These are phyloP conservation scores for Carex parvula DNA, from an alignment of 176 grass and related monocot genomes.

Conservation along the genomic window DNA sequence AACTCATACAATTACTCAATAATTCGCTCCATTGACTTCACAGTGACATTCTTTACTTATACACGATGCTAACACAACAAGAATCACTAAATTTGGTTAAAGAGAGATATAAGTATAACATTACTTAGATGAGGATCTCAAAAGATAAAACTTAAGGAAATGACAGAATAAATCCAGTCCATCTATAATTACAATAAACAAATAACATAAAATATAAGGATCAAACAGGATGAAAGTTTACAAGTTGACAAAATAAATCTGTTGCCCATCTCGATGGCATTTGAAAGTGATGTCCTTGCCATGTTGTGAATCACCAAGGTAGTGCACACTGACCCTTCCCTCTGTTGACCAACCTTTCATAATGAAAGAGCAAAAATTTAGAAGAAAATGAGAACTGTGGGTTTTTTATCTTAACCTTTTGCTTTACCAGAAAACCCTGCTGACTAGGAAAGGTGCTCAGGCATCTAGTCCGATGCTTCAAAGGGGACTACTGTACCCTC, in stretches of 20 bases:
- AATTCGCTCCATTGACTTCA: too few species aligned
- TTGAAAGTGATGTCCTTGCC: constrained; percentile 95
- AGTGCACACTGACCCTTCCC: constrained; percentile 83
- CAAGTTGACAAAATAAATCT: constrained; percentile 77
- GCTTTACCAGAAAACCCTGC: constrained; percentile 68
- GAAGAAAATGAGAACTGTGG: constrained; percentile 21
- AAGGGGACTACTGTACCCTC: constrained; percentile 55
- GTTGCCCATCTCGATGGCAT: constrained; percentile 75
- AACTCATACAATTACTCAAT: too few species aligned
- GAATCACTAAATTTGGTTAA: too few species aligned
- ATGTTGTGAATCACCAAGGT: constrained; percentile 70
- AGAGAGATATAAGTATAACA: too few species aligned
- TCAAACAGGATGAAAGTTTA: constrained; percentile 90
- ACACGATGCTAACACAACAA: too few species aligned
- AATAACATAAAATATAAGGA: not conserved
- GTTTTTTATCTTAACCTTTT: not conserved
- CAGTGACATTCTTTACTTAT: too few species aligned
- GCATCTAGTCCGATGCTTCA: constrained; percentile 80
- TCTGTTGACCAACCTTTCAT: constrained; percentile 82
- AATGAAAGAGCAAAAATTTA: constrained; percentile 20
- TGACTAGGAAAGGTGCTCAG: constrained; percentile 79
- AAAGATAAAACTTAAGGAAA: not conserved
- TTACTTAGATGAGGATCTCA: not conserved
- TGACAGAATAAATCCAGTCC: not conserved
- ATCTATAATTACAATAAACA: not conserved